A percentile compares a stretch with the other conserved stretches of the same genome.
Evolutionary conservation across 2,329 filamentous ascomycete genomes (phyloP).

Genomic region (Aspergillus sp.): DNA sequence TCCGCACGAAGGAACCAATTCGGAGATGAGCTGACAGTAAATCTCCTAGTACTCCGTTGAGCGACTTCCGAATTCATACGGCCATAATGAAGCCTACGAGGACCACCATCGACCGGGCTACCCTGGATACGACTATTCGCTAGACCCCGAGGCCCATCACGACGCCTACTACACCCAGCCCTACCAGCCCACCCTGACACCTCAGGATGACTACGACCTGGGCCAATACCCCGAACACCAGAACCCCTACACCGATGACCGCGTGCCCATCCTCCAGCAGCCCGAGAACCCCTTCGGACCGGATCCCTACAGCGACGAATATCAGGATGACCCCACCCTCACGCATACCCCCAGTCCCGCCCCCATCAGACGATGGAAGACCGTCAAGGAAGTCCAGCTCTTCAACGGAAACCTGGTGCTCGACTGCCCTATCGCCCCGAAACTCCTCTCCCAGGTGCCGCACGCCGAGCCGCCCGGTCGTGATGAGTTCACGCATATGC

Average conservation of each 20-base stretch:
- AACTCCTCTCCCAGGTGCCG: slow-evolving; percentile 80
- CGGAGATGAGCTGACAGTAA: slow-evolving; percentile 3
- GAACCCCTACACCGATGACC: slow-evolving; percentile 65
- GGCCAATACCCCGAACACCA: slow-evolving; percentile 53
- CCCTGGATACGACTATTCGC: slow-evolving; percentile 64
- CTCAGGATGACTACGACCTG: slow-evolving; percentile 56
- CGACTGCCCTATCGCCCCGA: slow-evolving; percentile 91
- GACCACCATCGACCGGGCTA: slow-evolving; percentile 49
- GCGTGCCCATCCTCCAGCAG: slow-evolving; percentile 71
- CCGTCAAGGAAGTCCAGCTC: slow-evolving; percentile 95
- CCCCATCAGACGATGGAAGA: slow-evolving; percentile 88
- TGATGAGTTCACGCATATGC: slow-evolving; percentile 75
- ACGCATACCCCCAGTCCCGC: slow-evolving; percentile 52
- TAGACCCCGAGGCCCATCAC: slow-evolving; percentile 82
- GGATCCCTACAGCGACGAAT: slow-evolving; percentile 54
- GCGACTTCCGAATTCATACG: slow-evolving; percentile 63
- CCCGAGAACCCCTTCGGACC: slow-evolving; percentile 63
- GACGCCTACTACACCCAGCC: slow-evolving; percentile 83
- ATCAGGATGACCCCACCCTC: slow-evolving; percentile 41
- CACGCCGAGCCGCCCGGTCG: slow-evolving; percentile 78
- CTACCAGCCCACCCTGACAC: slow-evolving; percentile 65
- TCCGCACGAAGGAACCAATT: not conserved
- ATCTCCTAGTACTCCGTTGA: slow-evolving; percentile 64
- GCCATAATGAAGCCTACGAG: slow-evolving; percentile 62
- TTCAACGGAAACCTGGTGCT: slow-evolving; percentile 97